Base-by-base conservation (phyloP, 2,329 filamentous ascomycete genomes). In the Epichloe aotearoae region DNA sequence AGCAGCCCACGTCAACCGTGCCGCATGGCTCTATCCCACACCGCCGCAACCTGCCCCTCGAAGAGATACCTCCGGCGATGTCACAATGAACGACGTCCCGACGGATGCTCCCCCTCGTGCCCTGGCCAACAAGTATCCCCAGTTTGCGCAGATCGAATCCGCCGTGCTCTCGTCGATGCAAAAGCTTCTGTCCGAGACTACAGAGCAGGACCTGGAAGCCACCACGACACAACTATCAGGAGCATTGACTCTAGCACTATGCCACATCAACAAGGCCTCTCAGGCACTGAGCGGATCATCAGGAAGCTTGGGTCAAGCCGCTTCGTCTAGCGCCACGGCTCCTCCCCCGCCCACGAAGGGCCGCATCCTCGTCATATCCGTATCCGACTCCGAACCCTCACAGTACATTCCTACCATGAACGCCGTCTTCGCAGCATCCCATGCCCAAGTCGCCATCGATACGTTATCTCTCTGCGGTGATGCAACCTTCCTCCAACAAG, bases 381-480 rank as follows among this genome's bases (percentile, higher is more conserved):
- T 96, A 4, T 95, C 88, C 45, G 88, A 88, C 62, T 76, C 41
- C 41, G 86, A 91, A 60, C 80, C 95, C 0, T 82, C 89, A 5
- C 86, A 97, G 67, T 98, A 98, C 71, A 98, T 98, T 51, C 86
- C 91, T 0, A 93, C 95, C 58, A 98, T 98, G 93, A 98, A 98
- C 70, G 81, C 85, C 60, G 95, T 97, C 54, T 98, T 98, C 68
- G 93, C 93, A 2, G 93, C 91, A 53, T 87, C 95, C 61, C 83
- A 91, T 56, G 78, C 89, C 50, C 80, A 81, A 59, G 88, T 98
- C 56, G 87, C 90, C 23, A 89, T 98, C 60, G 93, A 98, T 66
- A 91, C 95, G 36, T 78, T 95, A 54, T 86, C 94, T 57, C 75
- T 98, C 12, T 82, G 84, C 41, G 88, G 88, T 20, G 81, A 88